Percentiles rank a stretch among this genome's conserved stretches.
Evolutionary conservation across 306 rosid species (phyloP).

Genomic region (Citrullus colocynthis): DNA sequence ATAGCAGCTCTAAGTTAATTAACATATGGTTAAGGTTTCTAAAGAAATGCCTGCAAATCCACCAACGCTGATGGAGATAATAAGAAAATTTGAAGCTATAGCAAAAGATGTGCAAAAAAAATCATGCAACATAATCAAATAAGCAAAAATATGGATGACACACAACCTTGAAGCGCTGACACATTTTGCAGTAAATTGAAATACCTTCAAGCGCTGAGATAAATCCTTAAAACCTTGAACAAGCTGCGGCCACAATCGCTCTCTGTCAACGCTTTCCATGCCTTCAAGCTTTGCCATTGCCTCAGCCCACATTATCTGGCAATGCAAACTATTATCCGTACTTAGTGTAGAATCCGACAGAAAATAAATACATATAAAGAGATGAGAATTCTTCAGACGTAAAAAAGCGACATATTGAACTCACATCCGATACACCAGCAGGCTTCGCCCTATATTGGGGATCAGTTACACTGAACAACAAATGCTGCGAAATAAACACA

Average conservation of each 20-base stretch:
- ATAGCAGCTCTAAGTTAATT: neutral
- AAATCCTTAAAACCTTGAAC: conserved; percentile 88
- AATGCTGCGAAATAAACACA: conserved; percentile 53
- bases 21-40: neutral
- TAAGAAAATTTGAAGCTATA: neutral
- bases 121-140: neutral
- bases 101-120: neutral
- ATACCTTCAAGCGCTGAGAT: conserved; percentile 84
- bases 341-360: conserved; percentile 19
- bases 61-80: neutral
- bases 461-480: conserved; percentile 81
- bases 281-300: conserved; percentile 97
- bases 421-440: conserved; percentile 90
- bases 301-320: conserved; percentile 99
- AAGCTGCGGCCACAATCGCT: conserved; percentile 93
- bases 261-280: conserved; percentile 80
- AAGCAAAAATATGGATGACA: neutral
- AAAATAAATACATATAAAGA: neutral
- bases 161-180: conserved; percentile 46
- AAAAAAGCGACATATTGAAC: conserved; percentile 17
- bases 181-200: neutral
- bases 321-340: conserved; percentile 49
- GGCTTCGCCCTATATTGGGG: conserved; percentile 74
- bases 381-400: neutral
- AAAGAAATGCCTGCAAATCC: neutral